Conservation (phyloP, 345 rosid genomes). For the Eucalyptus tenuipes region DNA sequence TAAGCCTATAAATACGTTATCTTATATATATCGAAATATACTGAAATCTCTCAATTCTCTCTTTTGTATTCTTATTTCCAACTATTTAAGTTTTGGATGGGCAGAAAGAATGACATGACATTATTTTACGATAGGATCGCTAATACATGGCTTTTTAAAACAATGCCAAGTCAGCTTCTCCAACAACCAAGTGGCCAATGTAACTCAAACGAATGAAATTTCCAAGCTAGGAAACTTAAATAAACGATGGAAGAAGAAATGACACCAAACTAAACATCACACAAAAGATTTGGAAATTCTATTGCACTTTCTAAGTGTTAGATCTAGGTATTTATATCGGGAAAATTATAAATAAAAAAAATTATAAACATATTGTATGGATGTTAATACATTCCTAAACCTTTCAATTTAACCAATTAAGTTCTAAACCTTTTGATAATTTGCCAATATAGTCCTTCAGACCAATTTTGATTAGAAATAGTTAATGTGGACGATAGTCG, state of each 20-base stretch:
- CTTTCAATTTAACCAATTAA: neutral
- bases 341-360: neutral
- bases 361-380: neutral
- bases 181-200: neutral
- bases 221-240: neutral
- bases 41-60: too few relatives aligned
- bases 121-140: neutral
- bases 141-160: neutral
- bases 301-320: neutral
- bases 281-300: neutral
- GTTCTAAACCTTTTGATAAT: neutral
- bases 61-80: too few relatives aligned
- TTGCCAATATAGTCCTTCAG: neutral
- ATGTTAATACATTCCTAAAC: neutral
- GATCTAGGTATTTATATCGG: neutral
- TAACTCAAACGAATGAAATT: neutral
- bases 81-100: neutral
- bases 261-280: neutral
- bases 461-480: neutral
- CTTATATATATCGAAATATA: too few relatives aligned
- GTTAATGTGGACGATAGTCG: too few relatives aligned
- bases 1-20: too few relatives aligned
- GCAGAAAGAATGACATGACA: neutral
- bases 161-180: neutral
- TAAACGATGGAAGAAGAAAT: neutral